These are phyloP conservation scores for Aspergillus sp. DNA, from an alignment of 2,329 filamentous ascomycete species.

Conservation along the genomic window DNA sequence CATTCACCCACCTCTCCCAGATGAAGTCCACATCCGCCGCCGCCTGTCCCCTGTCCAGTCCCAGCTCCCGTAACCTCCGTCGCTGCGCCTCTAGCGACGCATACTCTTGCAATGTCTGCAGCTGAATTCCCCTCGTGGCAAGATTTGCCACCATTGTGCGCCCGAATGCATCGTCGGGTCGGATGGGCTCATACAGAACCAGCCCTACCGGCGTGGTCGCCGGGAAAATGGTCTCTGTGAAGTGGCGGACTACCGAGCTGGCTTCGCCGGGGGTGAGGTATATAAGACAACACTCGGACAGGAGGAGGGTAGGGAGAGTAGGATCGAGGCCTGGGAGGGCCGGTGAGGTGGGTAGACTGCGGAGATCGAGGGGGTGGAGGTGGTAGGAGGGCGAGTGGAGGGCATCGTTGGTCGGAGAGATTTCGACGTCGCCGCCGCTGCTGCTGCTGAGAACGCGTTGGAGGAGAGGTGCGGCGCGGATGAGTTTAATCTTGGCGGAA, in stretches of 20 bases:
- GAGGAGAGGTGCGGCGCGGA: constrained; percentile 36
- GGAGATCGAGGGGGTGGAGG: constrained; percentile 70
- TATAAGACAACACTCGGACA: constrained; percentile 95
- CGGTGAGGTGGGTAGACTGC: constrained; percentile 50
- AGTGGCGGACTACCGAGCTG: constrained; percentile 64
- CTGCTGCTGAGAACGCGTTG: constrained; percentile 33
- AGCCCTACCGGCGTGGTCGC: constrained; percentile 51
- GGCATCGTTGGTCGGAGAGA: constrained; percentile 43
- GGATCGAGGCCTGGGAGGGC: constrained; percentile 37
- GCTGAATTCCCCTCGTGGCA: constrained; percentile 73
- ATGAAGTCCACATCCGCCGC: constrained; percentile 67
- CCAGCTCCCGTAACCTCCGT: constrained; percentile 64
- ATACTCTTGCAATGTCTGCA: constrained; percentile 80
- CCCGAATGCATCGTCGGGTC: constrained; percentile 82
- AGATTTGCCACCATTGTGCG: constrained; percentile 91
- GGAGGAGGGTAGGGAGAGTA: constrained; percentile 73
- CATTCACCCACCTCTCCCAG: constrained; percentile 73
- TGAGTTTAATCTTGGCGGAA: constrained; percentile 61
- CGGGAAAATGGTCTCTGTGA: constrained; percentile 55
- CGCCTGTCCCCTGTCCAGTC: constrained; percentile 61
- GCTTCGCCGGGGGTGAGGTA: constrained; percentile 74
- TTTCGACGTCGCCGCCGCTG: constrained; percentile 29
- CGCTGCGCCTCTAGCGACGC: constrained; percentile 69
- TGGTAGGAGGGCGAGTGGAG: constrained; percentile 53
- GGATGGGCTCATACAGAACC: constrained; percentile 86